Evolutionary conservation across 192 early-diverging fungal genomes (phyloP), one percentile per base, ranked within the genome.

Genomic region (Coemansia sp.): DNA sequence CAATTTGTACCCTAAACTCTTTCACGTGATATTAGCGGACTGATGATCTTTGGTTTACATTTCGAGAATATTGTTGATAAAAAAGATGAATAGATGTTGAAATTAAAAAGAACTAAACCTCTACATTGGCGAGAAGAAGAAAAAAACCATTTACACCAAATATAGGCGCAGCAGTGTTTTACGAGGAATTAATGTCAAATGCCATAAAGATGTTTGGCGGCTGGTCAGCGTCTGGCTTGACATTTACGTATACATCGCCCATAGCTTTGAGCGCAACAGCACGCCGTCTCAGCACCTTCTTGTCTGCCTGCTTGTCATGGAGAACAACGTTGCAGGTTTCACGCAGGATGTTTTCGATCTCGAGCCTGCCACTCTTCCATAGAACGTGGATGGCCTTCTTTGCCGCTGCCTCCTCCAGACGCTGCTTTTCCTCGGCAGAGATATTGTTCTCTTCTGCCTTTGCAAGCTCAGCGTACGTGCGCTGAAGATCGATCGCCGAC

Each of bases 301-400:
- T 87, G 51, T 80, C 58, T 7, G 80, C 84, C 37, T 46, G 69
- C 31, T 86, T 77, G 70, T 96, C 94, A 45, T 87, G 82, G 57
- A 97, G 78, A 25, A 93, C 88, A 10, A 70, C 61, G 65, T 95
- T 95, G 79, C 97, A 99, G 4, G 96, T 95, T 64, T 95, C 93
- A 49, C 94, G 84, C 58, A 97, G 73, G 12, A 96, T 93, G 66
- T 86, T 87, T 72, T 98, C 94, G 48, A 99, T 94, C 69, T 99
- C 97, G 64, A 99, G 74, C 67, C 96, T 95, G 53, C 89, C 91
- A 23, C 93, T 93, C 76, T 91, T 86, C 95, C 95, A 98, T 56
- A 97, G 85, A 7, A 94, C 93, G 63, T 93, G 86, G 58, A 99
- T 72, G 12, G 93, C 97, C 84, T 93, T 86, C 61, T 81, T 81